These are phyloP conservation scores for Oldenlandia corymbosa DNA, from an alignment of 257 asterid species.

Conservation along the genomic window DNA sequence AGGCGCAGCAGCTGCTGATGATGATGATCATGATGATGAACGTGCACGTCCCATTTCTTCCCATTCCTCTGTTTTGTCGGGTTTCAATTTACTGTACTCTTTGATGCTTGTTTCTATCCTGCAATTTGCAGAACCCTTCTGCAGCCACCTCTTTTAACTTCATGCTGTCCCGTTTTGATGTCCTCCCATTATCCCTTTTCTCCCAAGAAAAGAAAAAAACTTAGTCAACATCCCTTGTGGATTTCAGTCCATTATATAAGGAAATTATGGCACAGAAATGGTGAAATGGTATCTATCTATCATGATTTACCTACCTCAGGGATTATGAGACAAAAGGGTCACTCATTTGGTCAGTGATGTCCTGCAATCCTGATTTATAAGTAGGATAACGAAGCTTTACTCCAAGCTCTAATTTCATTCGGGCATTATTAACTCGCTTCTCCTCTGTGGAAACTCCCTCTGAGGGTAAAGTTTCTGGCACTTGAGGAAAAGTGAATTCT, in stretches of 20 bases:
- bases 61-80: conserved; percentile 14
- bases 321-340: conserved; percentile 5
- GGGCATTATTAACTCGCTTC: conserved; percentile 81
- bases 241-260: too few species aligned
- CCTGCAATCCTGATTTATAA: conserved; percentile 62
- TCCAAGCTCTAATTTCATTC: conserved; percentile 65
- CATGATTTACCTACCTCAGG: conserved; percentile 12
- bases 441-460: conserved; percentile 36
- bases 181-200: too few species aligned
- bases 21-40: not conserved
- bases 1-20: too few species aligned
- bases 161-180: too few species aligned
- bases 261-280: too few species aligned
- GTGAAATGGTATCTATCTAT: too few species aligned
- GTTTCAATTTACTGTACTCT: not conserved
- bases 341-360: conserved; percentile 42
- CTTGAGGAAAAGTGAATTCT: conserved; percentile 23
- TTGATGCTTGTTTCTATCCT: not conserved
- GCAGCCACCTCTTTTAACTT: not conserved
- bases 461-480: conserved; percentile 14
- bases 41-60: not conserved
- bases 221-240: too few species aligned
- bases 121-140: not conserved
- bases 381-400: conserved; percentile 60
- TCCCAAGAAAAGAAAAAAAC: too few species aligned